phyloP scores from a whole-genome alignment of 2,329 filamentous ascomycete genomes.

The Trichoderma sp. region DNA sequence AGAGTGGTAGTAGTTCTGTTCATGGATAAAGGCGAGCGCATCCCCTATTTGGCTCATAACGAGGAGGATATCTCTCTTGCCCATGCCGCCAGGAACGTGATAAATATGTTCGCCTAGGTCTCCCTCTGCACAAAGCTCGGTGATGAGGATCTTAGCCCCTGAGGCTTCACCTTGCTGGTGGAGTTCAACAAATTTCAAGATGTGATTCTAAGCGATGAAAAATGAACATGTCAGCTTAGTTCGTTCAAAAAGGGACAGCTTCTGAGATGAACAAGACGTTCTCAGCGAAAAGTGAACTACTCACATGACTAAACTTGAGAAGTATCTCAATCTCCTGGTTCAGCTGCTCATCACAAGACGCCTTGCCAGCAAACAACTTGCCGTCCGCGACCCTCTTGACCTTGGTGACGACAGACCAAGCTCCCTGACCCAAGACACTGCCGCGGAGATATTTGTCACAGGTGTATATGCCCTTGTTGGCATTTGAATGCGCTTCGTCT shows the following conservation, averaged over 20 bases:
- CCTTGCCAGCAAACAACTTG: slow-evolving; percentile 32
- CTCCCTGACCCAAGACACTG: slow-evolving; percentile 29
- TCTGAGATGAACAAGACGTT: neutral
- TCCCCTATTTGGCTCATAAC: slow-evolving; percentile 27
- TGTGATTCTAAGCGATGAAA: slow-evolving; percentile 25
- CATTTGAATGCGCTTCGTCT: slow-evolving; percentile 22
- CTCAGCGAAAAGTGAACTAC: neutral
- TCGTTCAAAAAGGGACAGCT: neutral
- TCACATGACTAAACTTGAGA: slow-evolving; percentile 29
- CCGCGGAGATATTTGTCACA: slow-evolving; percentile 29
- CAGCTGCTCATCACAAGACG: slow-evolving; percentile 26
- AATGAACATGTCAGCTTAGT: neutral
- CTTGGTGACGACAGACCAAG: slow-evolving; percentile 32
- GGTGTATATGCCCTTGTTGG: slow-evolving; percentile 21
- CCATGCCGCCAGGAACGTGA: slow-evolving; percentile 22
- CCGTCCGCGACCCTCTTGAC: slow-evolving; percentile 28
- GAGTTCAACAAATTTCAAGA: slow-evolving; percentile 32
- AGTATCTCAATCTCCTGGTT: slow-evolving; percentile 28
- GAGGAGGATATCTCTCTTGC: slow-evolving; percentile 23
- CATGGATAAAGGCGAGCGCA: slow-evolving; percentile 32
- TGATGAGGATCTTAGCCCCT: slow-evolving; percentile 29
- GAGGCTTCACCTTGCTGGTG: slow-evolving; percentile 25
- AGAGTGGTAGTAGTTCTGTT: slow-evolving; percentile 27
- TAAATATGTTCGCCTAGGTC: slow-evolving; percentile 31
- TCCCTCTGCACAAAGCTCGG: slow-evolving; percentile 32